A percentile compares a stretch with the other conserved stretches of the same genome.
Evolutionary conservation across 306 rosid genomes (phyloP).

Genomic region (Adenanthera pavonina): DNA sequence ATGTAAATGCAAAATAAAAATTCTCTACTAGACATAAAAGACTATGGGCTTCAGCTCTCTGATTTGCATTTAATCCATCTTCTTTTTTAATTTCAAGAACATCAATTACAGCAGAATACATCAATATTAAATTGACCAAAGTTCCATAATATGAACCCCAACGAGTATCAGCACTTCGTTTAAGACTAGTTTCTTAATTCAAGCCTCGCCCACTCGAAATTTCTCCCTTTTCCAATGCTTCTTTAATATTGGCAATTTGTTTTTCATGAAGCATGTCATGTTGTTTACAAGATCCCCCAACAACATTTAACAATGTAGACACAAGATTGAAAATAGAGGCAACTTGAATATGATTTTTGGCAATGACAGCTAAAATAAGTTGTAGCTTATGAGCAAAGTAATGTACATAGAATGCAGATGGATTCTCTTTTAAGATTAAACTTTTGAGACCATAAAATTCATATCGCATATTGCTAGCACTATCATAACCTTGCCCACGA

Average conservation of each 20-base stretch:
- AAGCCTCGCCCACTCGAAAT: neutral
- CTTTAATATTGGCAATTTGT: neutral
- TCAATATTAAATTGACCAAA: no score
- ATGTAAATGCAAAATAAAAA: no score
- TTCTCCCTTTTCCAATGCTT: neutral
- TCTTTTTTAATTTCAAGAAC: neutral
- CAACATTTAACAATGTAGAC: no score
- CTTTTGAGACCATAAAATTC: neutral
- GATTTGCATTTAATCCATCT: neutral
- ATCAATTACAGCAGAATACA: neutral
- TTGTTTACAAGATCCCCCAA: no score
- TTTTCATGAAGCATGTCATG: no score
- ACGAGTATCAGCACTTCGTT: neutral
- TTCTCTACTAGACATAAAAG: no score
- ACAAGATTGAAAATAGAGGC: no score
- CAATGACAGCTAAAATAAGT: no score
- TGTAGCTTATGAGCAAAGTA: no score
- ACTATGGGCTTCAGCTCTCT: no score
- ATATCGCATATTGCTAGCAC: no score
- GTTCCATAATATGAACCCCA: neutral
- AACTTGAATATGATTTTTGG: no score
- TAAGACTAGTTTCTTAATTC: neutral
- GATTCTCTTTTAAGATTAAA: neutral
- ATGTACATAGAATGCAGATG: neutral
- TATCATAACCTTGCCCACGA: neutral